Percentiles rank a stretch among this genome's conserved stretches.
Conservation (phyloP, 1,284 basidiomycete genomes). For the Tylopilus sp. region DNA sequence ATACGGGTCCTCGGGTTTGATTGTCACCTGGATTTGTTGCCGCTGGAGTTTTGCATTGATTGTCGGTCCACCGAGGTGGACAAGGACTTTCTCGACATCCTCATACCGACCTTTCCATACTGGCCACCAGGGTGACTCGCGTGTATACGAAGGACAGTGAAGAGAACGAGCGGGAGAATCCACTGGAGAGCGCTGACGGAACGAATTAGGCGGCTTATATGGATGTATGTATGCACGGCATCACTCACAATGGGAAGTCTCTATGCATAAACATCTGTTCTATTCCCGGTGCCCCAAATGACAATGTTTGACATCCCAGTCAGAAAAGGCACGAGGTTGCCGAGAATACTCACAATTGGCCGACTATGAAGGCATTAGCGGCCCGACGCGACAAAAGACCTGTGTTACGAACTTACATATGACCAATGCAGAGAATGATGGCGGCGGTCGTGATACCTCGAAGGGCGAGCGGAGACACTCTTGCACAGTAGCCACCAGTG, state of each 20-base stretch:
- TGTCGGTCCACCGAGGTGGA: too few species aligned
- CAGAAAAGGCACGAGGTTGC: not conserved
- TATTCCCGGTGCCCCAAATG: slow-evolving; percentile 17
- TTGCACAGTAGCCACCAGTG: slow-evolving; percentile 28
- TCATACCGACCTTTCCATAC: too few species aligned
- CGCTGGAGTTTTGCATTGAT: too few species aligned
- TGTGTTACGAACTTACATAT: slow-evolving; percentile 14
- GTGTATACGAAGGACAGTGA: slow-evolving; percentile 22
- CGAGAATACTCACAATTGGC: slow-evolving; percentile 24
- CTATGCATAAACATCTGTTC: slow-evolving; percentile 25
- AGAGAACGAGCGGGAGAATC: slow-evolving; percentile 28
- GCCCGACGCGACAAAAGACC: too few species aligned
- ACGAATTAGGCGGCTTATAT: not conserved
- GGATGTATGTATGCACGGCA: not conserved
- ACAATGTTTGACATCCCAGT: not conserved
- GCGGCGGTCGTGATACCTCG: slow-evolving; percentile 28
- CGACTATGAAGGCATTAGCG: slow-evolving; percentile 13
- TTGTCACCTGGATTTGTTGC: slow-evolving; percentile 30
- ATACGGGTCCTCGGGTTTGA: slow-evolving; percentile 30
- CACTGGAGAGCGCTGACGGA: slow-evolving; percentile 26
- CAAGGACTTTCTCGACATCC: too few species aligned
- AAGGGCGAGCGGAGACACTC: slow-evolving; percentile 30
- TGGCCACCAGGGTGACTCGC: too few species aligned
- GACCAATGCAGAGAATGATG: slow-evolving; percentile 30
- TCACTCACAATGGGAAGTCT: slow-evolving; percentile 28